Evolutionary conservation across 352 stramenopile genomes (phyloP), one percentile per base, ranked within the genome.

Genomic region (Phytophthora boehmeriae): DNA sequence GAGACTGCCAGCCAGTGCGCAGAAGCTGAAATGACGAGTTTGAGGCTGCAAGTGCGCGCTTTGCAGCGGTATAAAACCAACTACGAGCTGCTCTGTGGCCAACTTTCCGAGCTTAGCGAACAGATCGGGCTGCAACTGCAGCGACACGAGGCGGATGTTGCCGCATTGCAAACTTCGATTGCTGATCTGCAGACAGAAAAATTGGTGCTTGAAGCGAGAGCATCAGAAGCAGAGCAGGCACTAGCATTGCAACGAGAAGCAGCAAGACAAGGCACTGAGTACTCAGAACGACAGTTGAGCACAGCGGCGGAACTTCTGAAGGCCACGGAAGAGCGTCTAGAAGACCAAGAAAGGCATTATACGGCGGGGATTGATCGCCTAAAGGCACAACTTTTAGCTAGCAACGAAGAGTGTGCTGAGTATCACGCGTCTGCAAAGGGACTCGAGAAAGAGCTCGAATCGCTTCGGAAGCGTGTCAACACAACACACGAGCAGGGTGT

Each of bases 1-100:
- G 55, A 53, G 39, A 45, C 27, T 14, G 5, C 20, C 1, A 30
- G 39, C 0, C 65, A 68, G 11, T 35, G 22, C 38, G 46, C 68
- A 19, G 35, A 75, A 28, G 23, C 25, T n/a, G 43, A 22, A 0
- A 17, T 73, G 0, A 39, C 54, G 6, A 49, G 73, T 20, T 39
- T 90, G 27, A 72, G 80, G 32, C 64, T 88, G 35, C 71, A 86
- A 34, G 68, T 88, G 50, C 71, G 67, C 1, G 63, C 75, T 16
- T 68, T 92, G 43, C 68, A 78, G 34, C 88, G 88, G 58, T 92
- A 92, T 68, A 92, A 90, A 44, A 39, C 49, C 64, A 92, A 89
- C 75, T 92, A 92, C 63, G 79, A 92, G 55, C 56, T 90, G 41
- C 64, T 91, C 32, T 92, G 83, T 51, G 75, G 77, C 8, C 81